Base-by-base conservation (phyloP, 192 early-diverging fungal genomes). In the Coemansia sp. region DNA sequence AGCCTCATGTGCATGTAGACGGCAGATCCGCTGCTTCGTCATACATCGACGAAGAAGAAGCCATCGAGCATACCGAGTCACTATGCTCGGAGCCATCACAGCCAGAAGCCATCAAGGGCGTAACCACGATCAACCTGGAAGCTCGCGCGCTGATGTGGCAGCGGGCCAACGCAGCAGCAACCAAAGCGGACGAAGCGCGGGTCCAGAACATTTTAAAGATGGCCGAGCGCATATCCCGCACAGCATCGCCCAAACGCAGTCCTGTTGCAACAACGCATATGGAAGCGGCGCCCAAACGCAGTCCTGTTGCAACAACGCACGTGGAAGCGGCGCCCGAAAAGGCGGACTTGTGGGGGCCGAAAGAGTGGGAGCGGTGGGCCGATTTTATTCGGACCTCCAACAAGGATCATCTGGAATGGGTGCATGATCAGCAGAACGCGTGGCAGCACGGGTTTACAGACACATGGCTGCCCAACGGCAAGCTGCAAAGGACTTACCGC, bases 301-400 rank as follows among this genome's bases (percentile, higher is more conserved):
- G n/a, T n/a, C n/a, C n/a, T n/a, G n/a, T n/a, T n/a, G n/a, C n/a
- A n/a, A n/a, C n/a, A n/a, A n/a, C n/a, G n/a, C n/a, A n/a, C n/a
- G n/a, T n/a, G n/a, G n/a, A n/a, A n/a, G n/a, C n/a, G n/a, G n/a
- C n/a, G n/a, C n/a, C n/a, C n/a, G n/a, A n/a, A n/a, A n/a, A n/a
- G n/a, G 23, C 4, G 23, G 23, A 26, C 1, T 4, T 26, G 23
- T 26, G 23, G 23, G 23, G 23, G 23, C 23, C 23, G 23, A 26
- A 26, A 26, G 72, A 76, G 40, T 76, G 72, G 72, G 34, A 50
- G 31, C 62, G 21, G 34, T 76, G 72, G 72, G 65, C 71, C 6
- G 45, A 47, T 14, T 47, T 28, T 28, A 12, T 18, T 11, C 21
- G 9, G 21, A 28, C 11, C 2, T 28, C 17, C 12, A 38, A 43